These are phyloP conservation scores for Eucalyptus cloeziana DNA, from an alignment of 345 rosid species.

Conservation along the genomic window DNA sequence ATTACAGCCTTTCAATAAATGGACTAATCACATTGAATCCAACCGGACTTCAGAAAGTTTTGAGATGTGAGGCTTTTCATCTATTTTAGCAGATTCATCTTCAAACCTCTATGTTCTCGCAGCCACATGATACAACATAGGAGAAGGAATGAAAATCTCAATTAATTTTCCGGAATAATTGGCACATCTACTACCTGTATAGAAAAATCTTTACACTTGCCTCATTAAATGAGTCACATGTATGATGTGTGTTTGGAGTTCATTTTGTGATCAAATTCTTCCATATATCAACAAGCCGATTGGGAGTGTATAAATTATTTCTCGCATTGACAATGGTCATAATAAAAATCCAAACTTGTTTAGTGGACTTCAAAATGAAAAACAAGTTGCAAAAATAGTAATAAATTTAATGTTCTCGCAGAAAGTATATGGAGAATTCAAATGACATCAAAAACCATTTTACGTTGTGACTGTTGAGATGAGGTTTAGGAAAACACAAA, in stretches of 20 bases:
- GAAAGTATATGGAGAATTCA: background rate
- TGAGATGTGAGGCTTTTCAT: background rate
- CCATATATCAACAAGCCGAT: background rate
- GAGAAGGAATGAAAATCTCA: background rate
- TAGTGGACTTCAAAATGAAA: background rate
- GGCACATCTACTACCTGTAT: background rate
- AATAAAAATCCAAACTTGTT: background rate
- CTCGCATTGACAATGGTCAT: accelerated
- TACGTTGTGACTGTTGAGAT: background rate
- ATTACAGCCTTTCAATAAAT: background rate
- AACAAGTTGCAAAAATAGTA: background rate
- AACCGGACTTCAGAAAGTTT: background rate
- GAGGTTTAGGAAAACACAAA: background rate
- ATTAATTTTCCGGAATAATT: background rate
- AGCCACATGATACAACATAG: accelerated
- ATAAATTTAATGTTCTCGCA: background rate
- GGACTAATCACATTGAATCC: background rate
- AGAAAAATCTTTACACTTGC: background rate
- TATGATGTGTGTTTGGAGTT: background rate
- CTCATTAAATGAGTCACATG: background rate
- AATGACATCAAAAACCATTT: background rate
- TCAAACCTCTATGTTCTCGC: background rate
- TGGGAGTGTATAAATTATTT: background rate
- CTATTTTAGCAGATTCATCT: too few species aligned
- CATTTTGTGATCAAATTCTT: background rate